Conservation (phyloP, 768 basidiomycete species). For the Neoboletus magnificus region DNA sequence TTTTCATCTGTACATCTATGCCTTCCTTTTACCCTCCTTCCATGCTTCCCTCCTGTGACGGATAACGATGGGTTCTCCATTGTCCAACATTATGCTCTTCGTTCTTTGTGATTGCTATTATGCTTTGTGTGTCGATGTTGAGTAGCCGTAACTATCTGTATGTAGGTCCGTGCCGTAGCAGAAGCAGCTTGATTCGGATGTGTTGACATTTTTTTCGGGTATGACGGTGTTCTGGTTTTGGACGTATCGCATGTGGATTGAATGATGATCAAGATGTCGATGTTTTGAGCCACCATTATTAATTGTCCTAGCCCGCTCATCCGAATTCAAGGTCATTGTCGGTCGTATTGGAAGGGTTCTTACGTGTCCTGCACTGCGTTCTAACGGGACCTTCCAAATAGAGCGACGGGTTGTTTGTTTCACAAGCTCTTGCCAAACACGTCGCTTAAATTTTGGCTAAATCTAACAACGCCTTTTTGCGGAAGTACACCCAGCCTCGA, state of each 20-base stretch:
- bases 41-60: background rate
- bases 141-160: background rate
- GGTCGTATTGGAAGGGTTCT: background rate
- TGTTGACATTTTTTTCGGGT: background rate
- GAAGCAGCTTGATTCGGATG: background rate
- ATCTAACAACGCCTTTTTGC: background rate
- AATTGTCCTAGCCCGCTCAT: background rate
- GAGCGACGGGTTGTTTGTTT: slow-evolving; percentile 27
- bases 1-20: background rate
- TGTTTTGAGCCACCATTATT: background rate
- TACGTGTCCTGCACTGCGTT: background rate
- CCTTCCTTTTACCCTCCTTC: background rate
- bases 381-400: slow-evolving; percentile 12
- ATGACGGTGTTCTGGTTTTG: background rate
- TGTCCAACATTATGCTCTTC: slow-evolving; percentile 1
- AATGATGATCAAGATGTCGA: background rate
- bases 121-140: slow-evolving; percentile 1
- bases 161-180: slow-evolving; percentile 4
- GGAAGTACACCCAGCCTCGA: background rate
- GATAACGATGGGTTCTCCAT: background rate
- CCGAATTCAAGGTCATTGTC: background rate
- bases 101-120: slow-evolving; percentile 1
- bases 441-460: slow-evolving; percentile 25
- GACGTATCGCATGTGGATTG: background rate
- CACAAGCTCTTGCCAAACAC: slow-evolving; percentile 33